phyloP scores from a whole-genome alignment of 371 early-diverging fungal genomes.

The Umbelopsis sp. region DNA sequence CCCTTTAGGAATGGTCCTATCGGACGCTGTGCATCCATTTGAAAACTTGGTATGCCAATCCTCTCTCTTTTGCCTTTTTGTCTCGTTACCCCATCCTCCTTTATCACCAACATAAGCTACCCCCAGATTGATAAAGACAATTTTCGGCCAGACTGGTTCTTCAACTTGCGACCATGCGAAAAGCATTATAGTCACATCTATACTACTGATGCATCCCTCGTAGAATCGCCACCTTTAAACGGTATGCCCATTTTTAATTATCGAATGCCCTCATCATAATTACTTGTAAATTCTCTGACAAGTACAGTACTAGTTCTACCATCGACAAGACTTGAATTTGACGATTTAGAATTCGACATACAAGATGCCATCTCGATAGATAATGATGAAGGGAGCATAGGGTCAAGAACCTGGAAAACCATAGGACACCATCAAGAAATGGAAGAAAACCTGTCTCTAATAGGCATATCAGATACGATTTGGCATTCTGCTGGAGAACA shows the following conservation, averaged over 20 bases:
- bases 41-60: slow-evolving; percentile 1
- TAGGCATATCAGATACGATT: neutral
- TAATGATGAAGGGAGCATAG: neutral
- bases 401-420: neutral
- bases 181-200: neutral
- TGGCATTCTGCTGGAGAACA: neutral
- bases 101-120: neutral
- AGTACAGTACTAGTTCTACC: neutral
- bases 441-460: neutral
- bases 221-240: neutral
- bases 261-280: neutral
- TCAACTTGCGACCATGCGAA: neutral
- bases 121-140: neutral
- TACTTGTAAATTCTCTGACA: too few species aligned
- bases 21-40: neutral
- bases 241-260: neutral
- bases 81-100: neutral
- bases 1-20: neutral
- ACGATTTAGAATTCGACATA: neutral
- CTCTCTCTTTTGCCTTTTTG: too few species aligned
- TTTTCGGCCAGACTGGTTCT: neutral
- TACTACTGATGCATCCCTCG: neutral
- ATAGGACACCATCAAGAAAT: neutral
- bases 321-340: neutral
- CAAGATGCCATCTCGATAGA: neutral